Conservation (phyloP, 768 basidiomycete species). For the Trametes gibbosa region DNA sequence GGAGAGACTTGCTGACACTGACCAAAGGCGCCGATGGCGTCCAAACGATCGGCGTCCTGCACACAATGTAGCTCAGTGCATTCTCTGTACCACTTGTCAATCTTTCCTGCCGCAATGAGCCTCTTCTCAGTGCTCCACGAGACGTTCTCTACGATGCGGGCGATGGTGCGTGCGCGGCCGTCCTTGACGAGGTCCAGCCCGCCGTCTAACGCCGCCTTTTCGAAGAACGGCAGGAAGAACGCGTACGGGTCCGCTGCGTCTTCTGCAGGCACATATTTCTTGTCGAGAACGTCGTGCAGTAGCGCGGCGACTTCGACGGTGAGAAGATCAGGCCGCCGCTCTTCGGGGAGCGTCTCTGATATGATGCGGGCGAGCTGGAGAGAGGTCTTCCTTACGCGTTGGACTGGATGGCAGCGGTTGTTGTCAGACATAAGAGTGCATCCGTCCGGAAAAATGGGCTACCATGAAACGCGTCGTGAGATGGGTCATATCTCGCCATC, state of each 20-base stretch:
- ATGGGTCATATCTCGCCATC: slow-evolving; percentile 78
- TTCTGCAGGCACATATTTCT: slow-evolving; percentile 69
- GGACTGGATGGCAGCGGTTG: slow-evolving; percentile 43
- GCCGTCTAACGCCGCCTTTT: slow-evolving; percentile 33
- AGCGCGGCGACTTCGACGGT: slow-evolving; percentile 84
- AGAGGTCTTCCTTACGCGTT: slow-evolving; percentile 79
- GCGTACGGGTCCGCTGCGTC: slow-evolving; percentile 56
- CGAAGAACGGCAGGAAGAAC: slow-evolving; percentile 69
- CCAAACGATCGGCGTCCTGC: slow-evolving; percentile 52
- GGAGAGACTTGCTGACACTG: slow-evolving; percentile 5
- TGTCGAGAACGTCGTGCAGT: slow-evolving; percentile 85
- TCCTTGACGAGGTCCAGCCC: slow-evolving; percentile 57
- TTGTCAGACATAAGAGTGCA: too few relatives aligned
- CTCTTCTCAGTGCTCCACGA: slow-evolving; percentile 85
- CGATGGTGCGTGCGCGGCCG: slow-evolving; percentile 54
- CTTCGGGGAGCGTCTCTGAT: slow-evolving; percentile 12
- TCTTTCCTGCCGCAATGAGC: slow-evolving; percentile 49
- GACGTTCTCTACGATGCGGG: slow-evolving; percentile 70
- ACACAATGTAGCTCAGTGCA: slow-evolving; percentile 78
- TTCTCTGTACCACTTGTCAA: slow-evolving; percentile 65
- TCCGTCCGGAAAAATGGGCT: not conserved
- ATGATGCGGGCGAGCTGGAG: slow-evolving; percentile 58
- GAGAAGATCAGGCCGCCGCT: slow-evolving; percentile 60
- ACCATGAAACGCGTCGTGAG: slow-evolving; percentile 82
- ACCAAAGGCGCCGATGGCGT: slow-evolving; percentile 55